phyloP scores from a whole-genome alignment of 2,329 filamentous ascomycete species.

The Alternaria solani region DNA sequence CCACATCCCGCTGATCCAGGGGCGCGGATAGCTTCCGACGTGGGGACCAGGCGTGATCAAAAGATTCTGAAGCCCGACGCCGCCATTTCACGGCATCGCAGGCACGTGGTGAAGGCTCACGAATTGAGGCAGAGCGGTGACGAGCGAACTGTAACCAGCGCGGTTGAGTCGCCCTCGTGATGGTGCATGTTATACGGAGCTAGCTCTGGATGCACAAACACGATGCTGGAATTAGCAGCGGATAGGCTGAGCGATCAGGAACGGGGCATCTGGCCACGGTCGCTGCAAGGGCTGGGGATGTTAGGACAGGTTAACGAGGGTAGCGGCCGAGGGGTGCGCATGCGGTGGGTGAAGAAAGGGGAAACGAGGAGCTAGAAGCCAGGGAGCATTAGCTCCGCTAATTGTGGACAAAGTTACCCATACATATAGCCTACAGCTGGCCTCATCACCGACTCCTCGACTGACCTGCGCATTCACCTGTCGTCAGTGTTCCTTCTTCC shows the following conservation, averaged over 20 bases:
- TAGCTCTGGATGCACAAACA: slow-evolving; percentile 24
- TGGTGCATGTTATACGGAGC: slow-evolving; percentile 30
- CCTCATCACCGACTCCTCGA: slow-evolving; percentile 34
- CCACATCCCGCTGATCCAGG: slow-evolving; percentile 20
- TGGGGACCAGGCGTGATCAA: slow-evolving; percentile 32
- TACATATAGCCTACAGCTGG: slow-evolving; percentile 33
- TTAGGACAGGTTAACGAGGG: slow-evolving; percentile 18
- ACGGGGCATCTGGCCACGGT: slow-evolving; percentile 14
- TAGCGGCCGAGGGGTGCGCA: slow-evolving; percentile 20
- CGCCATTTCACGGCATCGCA: slow-evolving; percentile 33
- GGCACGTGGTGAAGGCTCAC: slow-evolving; percentile 42
- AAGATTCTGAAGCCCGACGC: slow-evolving; percentile 34
- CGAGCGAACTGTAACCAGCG: slow-evolving; percentile 18
- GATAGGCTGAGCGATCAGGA: slow-evolving; percentile 33
- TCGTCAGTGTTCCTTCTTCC: not conserved
- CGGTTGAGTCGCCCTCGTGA: slow-evolving; percentile 31
- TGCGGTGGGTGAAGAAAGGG: slow-evolving; percentile 19
- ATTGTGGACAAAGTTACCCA: slow-evolving; percentile 15
- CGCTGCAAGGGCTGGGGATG: slow-evolving; percentile 32
- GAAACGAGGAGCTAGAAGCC: slow-evolving; percentile 17
- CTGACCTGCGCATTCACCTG: slow-evolving; percentile 23
- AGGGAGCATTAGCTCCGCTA: slow-evolving; percentile 28
- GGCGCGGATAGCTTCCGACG: slow-evolving; percentile 19
- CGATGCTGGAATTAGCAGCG: slow-evolving; percentile 36
- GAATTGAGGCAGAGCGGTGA: slow-evolving; percentile 33